Conservation (phyloP, 371 early-diverging fungal species). For the Umbelopsis sp. region DNA sequence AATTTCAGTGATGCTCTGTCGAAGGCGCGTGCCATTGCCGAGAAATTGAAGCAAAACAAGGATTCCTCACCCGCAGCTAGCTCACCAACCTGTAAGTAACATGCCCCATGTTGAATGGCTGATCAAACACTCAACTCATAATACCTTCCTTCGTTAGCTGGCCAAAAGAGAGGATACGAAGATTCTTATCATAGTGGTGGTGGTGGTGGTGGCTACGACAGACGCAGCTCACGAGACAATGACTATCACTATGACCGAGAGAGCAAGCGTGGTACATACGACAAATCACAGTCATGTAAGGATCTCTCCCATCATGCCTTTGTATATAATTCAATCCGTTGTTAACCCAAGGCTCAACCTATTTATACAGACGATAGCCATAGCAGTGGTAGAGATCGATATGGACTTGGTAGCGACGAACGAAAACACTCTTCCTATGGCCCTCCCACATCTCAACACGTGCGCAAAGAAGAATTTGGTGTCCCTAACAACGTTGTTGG, state of each 20-base stretch:
- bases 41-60: conserved; percentile 63
- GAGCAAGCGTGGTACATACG: conserved; percentile 51
- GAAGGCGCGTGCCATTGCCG: conserved; percentile 86
- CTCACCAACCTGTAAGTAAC: neutral
- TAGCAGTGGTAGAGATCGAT: conserved; percentile 42
- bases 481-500: conserved; percentile 80
- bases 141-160: conserved; percentile 22
- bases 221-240: conserved; percentile 26
- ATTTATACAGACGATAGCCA: neutral
- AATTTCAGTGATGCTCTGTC: conserved; percentile 76
- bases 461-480: conserved; percentile 51
- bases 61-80: conserved; percentile 35
- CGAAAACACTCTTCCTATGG: conserved; percentile 30
- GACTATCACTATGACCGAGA: conserved; percentile 46
- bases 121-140: conserved; percentile 20
- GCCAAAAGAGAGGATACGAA: conserved; percentile 42
- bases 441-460: conserved; percentile 22
- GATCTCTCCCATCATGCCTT: neutral
- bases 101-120: neutral
- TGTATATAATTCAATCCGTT: neutral
- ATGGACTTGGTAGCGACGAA: conserved; percentile 62
- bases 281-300: conserved; percentile 40
- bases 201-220: conserved; percentile 23
- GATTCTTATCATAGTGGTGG: conserved; percentile 25
- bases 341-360: neutral